Base-by-base conservation (phyloP, 345 rosid genomes). In the Anastatica hierochuntica region DNA sequence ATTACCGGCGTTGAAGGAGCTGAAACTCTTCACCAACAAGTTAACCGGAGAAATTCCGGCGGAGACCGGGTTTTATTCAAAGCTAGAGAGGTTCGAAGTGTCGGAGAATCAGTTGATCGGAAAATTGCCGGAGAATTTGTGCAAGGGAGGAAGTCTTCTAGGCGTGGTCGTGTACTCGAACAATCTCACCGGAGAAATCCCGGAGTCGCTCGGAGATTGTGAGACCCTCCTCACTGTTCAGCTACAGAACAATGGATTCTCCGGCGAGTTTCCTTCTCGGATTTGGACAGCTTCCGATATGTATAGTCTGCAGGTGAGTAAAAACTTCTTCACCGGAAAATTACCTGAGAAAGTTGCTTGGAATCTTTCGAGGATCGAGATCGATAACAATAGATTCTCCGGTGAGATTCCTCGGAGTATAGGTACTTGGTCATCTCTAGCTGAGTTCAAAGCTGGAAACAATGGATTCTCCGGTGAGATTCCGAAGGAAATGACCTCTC, bases 351-450 rank as follows among this genome's bases (percentile, higher is more conserved):
- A 41, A 3, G 14, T 77, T 24, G 84, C 88, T 8, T 52, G 76
- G 94, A 84, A 88, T 65, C 27, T 92, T 51, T 49, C 90, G 1
- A 76, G 90, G 33, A 53, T 88, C 39, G 94, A 92, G 53, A 72
- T 88, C 10, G 76, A 74, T 48, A 66, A 81, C 79, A 92, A 92
- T 61, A 21, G 13, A 12, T 84, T 92, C 61, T 79, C 84, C 0
- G 98, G 98, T 21, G 74, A 67, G 59, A 82, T 92, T 55, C 98
- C 94, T 1, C 26, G 12, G 8, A 68, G 21, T 5, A 62, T 78
- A 13, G 73, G 72, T 13, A 54, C 74, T 33, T 88, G 95, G 94
- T 71, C 69, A 4, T 72, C 69, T 23, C 15, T 90, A 68, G 48
- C 15, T 2, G 85, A 67, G 38, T 73, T 90, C 27, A 16, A 72